A percentile compares a stretch with the other conserved stretches of the same genome.
Evolutionary conservation across 495 filamentous ascomycete genomes (phyloP).

Genomic region (Aspergillus saccharolyticus): DNA sequence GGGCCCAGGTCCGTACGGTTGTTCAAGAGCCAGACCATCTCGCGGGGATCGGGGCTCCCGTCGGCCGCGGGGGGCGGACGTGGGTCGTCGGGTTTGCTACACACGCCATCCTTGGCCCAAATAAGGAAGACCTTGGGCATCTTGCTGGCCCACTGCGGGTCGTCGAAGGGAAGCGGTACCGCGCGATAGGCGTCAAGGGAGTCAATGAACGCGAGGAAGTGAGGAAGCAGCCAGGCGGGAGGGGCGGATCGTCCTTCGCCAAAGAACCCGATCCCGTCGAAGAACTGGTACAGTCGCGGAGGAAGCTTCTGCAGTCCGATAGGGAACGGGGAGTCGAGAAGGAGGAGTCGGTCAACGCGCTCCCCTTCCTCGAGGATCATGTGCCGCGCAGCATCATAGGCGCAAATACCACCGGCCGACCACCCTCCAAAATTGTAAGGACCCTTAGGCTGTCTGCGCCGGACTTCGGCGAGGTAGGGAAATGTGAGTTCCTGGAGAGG

Average conservation of each 20-base stretch:
- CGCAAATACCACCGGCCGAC: conserved; percentile 85
- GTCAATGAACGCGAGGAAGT: conserved; percentile 73
- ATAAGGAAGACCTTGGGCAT: conserved; percentile 62
- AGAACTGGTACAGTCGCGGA: conserved; percentile 69
- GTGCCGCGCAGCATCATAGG: conserved; percentile 75
- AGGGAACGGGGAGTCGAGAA: conserved; percentile 80
- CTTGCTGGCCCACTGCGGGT: conserved; percentile 38
- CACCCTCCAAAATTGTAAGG: conserved; percentile 67
- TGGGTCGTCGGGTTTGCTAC: conserved; percentile 62
- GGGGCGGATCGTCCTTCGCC: conserved; percentile 62
- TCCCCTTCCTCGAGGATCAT: conserved; percentile 64
- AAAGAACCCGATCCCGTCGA: conserved; percentile 74
- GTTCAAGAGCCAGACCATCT: conserved; percentile 75
- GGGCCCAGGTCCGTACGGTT: conserved; percentile 73
- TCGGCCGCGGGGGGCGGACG: conserved; percentile 64
- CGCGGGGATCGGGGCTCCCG: conserved; percentile 44
- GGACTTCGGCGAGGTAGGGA: conserved; percentile 60
- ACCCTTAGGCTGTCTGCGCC: conserved; percentile 68
- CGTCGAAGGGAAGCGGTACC: conserved; percentile 32
- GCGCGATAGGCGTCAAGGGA: conserved; percentile 69
- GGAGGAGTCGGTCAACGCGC: conserved; percentile 64
- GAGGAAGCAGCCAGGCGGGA: conserved; percentile 75
- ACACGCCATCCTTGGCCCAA: conserved; percentile 80
- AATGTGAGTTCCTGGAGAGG: conserved; percentile 53
- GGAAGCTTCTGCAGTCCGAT: conserved; percentile 75